Evolutionary conservation across 1,284 basidiomycete species (phyloP).

Genomic region (Waitea zeae): DNA sequence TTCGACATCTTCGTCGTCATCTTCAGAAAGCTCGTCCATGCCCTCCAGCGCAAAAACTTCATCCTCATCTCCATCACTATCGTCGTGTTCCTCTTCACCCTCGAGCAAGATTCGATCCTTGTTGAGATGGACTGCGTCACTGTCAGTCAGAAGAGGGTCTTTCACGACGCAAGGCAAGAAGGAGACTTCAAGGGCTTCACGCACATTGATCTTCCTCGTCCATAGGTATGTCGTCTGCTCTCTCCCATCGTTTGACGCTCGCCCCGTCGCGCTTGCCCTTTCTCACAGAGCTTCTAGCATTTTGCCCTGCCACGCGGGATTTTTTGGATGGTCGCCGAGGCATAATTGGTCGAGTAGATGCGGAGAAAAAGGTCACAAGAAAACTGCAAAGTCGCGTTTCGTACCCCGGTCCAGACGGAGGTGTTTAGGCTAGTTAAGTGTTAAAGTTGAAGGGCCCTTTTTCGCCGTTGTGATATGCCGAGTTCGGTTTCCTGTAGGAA

Average conservation of each 20-base stretch:
- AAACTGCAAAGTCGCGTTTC: too few species aligned
- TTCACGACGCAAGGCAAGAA: conserved; percentile 1
- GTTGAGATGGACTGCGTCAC: conserved; percentile 39
- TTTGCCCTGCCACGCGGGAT: not conserved
- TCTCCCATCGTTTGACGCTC: conserved; percentile 47
- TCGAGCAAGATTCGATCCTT: conserved; percentile 71
- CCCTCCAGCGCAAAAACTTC: conserved; percentile 57
- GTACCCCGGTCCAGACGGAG: too few species aligned
- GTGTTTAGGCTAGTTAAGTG: too few species aligned
- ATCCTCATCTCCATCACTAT: conserved; percentile 38
- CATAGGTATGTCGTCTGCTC: conserved; percentile 42
- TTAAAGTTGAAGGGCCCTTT: too few species aligned
- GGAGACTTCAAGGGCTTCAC: too few species aligned
- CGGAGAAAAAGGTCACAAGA: not conserved
- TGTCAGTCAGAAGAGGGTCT: conserved; percentile 1
- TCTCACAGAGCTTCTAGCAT: conserved; percentile 11
- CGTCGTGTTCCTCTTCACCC: conserved; percentile 22
- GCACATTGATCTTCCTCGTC: conserved; percentile 65
- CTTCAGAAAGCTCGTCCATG: conserved; percentile 17
- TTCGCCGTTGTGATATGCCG: too few species aligned
- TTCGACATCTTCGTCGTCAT: conserved; percentile 30
- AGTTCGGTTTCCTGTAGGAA: too few species aligned
- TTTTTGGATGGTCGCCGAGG: not conserved
- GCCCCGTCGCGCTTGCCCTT: conserved; percentile 31
- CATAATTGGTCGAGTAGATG: not conserved